Evolutionary conservation across 2,329 filamentous ascomycete genomes (phyloP).

Genomic region (Penicillium aurantiogriseum): DNA sequence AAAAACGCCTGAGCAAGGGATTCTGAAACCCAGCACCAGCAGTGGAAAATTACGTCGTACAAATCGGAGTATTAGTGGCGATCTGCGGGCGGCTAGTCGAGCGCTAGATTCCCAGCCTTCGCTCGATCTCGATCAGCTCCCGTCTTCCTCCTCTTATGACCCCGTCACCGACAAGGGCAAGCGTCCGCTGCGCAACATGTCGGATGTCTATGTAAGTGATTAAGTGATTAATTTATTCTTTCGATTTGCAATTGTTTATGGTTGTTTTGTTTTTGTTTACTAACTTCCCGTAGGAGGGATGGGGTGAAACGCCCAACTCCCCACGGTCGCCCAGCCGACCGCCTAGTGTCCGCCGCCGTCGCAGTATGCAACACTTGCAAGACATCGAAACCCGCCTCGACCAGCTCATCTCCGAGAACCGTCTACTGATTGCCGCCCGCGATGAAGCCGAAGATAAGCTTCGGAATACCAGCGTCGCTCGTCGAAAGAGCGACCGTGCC

Average conservation of each 20-base stretch:
- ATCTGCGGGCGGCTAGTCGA: slow-evolving; percentile 68
- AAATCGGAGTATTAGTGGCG: slow-evolving; percentile 68
- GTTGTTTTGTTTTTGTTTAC: slow-evolving; percentile 29
- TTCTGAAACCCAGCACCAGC: slow-evolving; percentile 47
- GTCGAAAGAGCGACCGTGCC: slow-evolving; percentile 55
- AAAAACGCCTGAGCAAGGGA: slow-evolving; percentile 35
- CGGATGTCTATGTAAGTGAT: slow-evolving; percentile 85
- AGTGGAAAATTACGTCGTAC: slow-evolving; percentile 64
- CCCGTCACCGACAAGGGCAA: slow-evolving; percentile 85
- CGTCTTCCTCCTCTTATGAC: slow-evolving; percentile 60
- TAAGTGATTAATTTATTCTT: slow-evolving; percentile 17
- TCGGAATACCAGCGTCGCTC: slow-evolving; percentile 54
- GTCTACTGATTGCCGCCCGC: slow-evolving; percentile 70
- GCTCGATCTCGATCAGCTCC: slow-evolving; percentile 39
- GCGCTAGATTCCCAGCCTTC: slow-evolving; percentile 40
- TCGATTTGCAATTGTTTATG: slow-evolving; percentile 11
- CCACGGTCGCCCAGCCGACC: slow-evolving; percentile 90
- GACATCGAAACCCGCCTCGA: slow-evolving; percentile 86
- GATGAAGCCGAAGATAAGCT: slow-evolving; percentile 65
- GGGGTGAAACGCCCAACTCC: slow-evolving; percentile 79
- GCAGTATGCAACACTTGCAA: slow-evolving; percentile 90
- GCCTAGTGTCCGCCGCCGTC: slow-evolving; percentile 91
- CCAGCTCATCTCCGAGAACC: slow-evolving; percentile 81
- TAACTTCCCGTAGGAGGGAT: slow-evolving; percentile 70
- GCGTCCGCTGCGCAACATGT: slow-evolving; percentile 79